Conservation (phyloP, 2,329 filamentous ascomycete genomes). For the Rutstroemia sp. region DNA sequence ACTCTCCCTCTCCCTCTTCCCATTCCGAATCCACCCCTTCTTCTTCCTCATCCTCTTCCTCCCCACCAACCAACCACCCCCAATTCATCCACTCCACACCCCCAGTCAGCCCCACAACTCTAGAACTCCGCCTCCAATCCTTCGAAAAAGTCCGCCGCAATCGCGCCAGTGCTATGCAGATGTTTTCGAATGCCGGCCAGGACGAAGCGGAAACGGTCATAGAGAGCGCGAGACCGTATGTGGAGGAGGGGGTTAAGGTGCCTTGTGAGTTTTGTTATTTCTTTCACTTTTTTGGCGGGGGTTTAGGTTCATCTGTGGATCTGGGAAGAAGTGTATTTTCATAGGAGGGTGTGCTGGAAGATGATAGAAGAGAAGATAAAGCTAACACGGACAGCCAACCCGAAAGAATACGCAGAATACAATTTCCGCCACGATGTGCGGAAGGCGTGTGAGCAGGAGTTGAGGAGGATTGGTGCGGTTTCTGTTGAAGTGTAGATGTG, state of each 20-base stretch:
- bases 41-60: not conserved
- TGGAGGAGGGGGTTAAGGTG: not conserved
- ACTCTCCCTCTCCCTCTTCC: not conserved
- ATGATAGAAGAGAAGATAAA: not conserved
- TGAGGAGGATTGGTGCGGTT: not conserved
- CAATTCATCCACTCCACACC: not conserved
- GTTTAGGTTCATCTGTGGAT: too few relatives aligned
- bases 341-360: not conserved
- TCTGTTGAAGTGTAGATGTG: too few relatives aligned
- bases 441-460: not conserved
- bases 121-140: not conserved
- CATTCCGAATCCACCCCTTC: too few relatives aligned
- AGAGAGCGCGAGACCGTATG: not conserved
- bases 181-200: not conserved
- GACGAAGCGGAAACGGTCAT: not conserved
- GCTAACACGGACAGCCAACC: not conserved
- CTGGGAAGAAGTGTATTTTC: too few relatives aligned
- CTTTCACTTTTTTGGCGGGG: not conserved
- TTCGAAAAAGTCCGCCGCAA: slow-evolving; percentile 3
- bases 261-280: slow-evolving; percentile 1
- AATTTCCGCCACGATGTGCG: not conserved
- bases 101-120: not conserved
- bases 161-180: slow-evolving; percentile 1
- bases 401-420: not conserved
- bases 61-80: not conserved